Evolutionary conservation across 169 alveolate genomes (phyloP).

Genomic region (Babesia caballi): DNA sequence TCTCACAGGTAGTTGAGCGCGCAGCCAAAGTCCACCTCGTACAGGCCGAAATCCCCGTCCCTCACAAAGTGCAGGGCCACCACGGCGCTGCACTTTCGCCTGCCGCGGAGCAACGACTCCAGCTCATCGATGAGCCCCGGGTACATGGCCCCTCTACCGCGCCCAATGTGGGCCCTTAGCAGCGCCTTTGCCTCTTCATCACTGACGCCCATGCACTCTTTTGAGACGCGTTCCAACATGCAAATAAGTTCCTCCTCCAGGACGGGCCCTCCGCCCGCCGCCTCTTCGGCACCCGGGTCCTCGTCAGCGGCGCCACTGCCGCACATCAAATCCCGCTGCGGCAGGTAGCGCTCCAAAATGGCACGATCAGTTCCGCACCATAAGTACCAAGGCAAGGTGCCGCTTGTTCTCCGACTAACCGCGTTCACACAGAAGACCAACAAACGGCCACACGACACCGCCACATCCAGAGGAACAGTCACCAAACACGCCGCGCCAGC

Average conservation of each 20-base stretch:
- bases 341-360: background rate
- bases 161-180: background rate
- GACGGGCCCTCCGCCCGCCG: too few species aligned
- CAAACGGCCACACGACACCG: background rate
- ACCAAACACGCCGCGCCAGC: background rate
- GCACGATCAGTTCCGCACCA: too few species aligned
- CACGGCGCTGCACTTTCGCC: background rate
- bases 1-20: conserved; percentile 10
- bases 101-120: background rate
- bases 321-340: background rate
- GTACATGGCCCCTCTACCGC: background rate
- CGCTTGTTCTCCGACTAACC: background rate
- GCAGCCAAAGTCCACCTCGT: conserved; percentile 12
- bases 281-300: background rate
- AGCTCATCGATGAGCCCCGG: background rate
- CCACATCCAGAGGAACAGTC: background rate
- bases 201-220: background rate
- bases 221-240: background rate
- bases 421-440: background rate
- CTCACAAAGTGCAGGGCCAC: background rate
- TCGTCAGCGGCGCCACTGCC: background rate
- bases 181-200: background rate
- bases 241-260: background rate
- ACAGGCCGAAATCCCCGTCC: background rate
- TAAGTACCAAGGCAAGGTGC: too few species aligned